Percentiles rank a stretch among this genome's conserved stretches.
These are phyloP conservation scores for Russula vinacea DNA, from an alignment of 768 basidiomycete genomes.

Conservation along the genomic window DNA sequence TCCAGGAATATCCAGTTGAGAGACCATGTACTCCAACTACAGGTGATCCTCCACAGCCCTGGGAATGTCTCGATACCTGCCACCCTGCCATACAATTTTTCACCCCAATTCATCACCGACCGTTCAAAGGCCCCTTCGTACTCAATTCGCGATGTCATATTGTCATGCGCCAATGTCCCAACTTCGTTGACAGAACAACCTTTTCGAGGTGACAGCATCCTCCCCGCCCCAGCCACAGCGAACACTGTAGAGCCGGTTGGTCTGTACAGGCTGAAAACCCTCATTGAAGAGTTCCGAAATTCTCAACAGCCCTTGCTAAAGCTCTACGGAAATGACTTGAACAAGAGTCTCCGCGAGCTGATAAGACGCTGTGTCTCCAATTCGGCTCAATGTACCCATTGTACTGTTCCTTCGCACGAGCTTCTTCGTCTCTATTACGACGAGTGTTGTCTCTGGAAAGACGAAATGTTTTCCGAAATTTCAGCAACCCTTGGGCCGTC, in stretches of 20 bases:
- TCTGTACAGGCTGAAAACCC: not conserved
- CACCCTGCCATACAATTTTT: not conserved
- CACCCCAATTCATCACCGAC: not conserved
- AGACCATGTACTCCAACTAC: conserved; percentile 11
- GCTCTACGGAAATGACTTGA: conserved; percentile 15
- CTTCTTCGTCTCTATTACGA: not conserved
- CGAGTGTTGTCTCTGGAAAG: not conserved
- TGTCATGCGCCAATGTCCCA: not conserved
- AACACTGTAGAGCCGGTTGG: not conserved
- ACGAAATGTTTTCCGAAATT: not conserved
- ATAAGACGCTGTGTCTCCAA: not conserved
- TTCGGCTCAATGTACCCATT: no score
- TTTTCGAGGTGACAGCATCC: not conserved
- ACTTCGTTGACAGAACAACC: not conserved
- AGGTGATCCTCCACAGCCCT: not conserved
- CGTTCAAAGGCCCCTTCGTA: not conserved
- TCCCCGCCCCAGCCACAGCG: not conserved
- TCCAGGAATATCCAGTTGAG: not conserved
- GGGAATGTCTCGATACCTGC: not conserved
- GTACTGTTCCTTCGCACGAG: not conserved
- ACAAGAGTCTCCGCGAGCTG: not conserved
- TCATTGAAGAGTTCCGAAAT: conserved; percentile 8
- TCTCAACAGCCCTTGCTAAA: not conserved
- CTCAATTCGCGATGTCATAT: not conserved
- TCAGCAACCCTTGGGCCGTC: not conserved